These are phyloP conservation scores for Blastobotrys malaysiensis DNA, from an alignment of 1,139 yeast species.

Conservation along the genomic window DNA sequence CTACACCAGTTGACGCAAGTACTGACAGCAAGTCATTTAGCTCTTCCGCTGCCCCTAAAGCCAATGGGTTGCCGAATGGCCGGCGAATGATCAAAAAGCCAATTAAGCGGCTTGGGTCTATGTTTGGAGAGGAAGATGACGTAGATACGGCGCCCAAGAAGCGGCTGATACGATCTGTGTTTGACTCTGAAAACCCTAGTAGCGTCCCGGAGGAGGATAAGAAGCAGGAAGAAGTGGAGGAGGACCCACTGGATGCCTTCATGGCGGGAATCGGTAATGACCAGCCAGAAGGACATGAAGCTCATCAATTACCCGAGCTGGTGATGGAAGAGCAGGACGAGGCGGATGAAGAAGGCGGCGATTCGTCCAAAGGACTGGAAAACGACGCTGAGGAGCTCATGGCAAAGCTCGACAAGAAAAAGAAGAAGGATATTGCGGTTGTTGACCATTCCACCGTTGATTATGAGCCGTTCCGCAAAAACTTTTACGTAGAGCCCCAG, in stretches of 20 bases:
- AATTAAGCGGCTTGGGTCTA: not conserved
- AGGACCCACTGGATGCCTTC: constrained; percentile 38
- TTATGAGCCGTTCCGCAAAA: constrained; percentile 53
- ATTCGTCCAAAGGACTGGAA: constrained; percentile 31
- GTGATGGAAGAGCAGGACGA: constrained; percentile 26
- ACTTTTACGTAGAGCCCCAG: constrained; percentile 62
- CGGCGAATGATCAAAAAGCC: not conserved
- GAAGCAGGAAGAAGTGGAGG: constrained; percentile 31
- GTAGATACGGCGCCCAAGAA: not conserved
- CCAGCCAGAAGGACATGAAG: constrained; percentile 7
- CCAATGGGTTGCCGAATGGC: not conserved
- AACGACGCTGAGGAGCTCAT: constrained; percentile 28
- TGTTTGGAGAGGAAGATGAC: not conserved
- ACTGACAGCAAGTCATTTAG: not conserved
- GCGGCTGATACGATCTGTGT: not conserved
- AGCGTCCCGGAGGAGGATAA: not conserved
- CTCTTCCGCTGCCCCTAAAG: not conserved
- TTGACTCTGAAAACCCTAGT: not conserved
- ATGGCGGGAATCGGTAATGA: constrained; percentile 28
- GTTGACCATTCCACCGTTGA: constrained; percentile 46
- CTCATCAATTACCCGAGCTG: constrained; percentile 17
- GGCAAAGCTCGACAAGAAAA: constrained; percentile 35
- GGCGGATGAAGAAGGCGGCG: constrained; percentile 24
- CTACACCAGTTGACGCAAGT: not conserved
- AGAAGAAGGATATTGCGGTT: constrained; percentile 39